Evolutionary conservation across 2,329 filamentous ascomycete genomes (phyloP), one percentile per base, ranked within the genome.

Genomic region (Paramyrothecium sp.): DNA sequence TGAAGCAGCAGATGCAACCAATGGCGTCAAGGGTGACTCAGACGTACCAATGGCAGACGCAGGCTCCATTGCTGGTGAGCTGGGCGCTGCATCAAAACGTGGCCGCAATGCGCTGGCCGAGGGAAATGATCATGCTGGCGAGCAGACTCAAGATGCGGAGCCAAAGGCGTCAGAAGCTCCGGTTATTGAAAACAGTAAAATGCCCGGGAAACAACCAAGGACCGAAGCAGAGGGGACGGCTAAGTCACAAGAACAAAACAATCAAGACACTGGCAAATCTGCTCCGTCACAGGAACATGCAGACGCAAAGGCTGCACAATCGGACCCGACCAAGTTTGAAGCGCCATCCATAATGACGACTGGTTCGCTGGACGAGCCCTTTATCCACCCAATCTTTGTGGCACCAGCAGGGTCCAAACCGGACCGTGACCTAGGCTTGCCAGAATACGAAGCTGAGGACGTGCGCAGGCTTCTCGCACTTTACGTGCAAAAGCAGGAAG

Each of bases 401-500:
- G 83, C 88, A 38, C 89, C 91, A 0, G 69, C 75, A 23, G 77
- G 83, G 33, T 83, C 85, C 22, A 80, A 82, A 55, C 82, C 88
- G 2, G 88, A 93, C 69, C 81, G 87, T 56, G 86, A 92, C 68
- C 76, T 90, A 44, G 89, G 89, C 2, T 81, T 96, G 3, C 90
- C 90, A 1, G 80, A 86, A 19, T 74, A 79, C 23, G 91, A 95
- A 73, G 91, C 91, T 1, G 90, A 93, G 62, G 90, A 95, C 58
- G 87, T 91, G 48, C 86, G 91, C 58, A 83, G 88, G 57, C 74
- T 92, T 19, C 79, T 95, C 52, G 83, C 91, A 62, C 76, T 91
- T 12, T 94, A 91, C 69, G 86, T 94, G 23, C 91, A 94, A 67
- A 94, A 94, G 71, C 91, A 95, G 68, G 91, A 95, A 66, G 91